phyloP scores from a whole-genome alignment of 2,329 filamentous ascomycete genomes.

The Tolypocladium capitatum region DNA sequence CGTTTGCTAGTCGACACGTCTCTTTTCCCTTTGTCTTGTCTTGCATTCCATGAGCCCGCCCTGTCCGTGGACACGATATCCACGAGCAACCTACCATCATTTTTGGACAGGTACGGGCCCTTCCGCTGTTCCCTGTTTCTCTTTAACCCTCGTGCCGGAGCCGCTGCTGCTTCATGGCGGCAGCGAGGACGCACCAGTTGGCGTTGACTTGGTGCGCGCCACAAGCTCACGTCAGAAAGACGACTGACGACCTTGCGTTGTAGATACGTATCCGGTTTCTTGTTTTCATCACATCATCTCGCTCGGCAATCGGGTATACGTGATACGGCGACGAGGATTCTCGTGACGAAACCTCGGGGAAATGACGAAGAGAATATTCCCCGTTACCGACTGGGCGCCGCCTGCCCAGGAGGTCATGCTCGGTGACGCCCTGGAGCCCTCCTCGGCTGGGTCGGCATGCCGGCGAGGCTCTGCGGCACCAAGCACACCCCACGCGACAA shows the following conservation, averaged over 20 bases:
- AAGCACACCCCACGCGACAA: constrained; percentile 16
- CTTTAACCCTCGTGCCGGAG: not conserved
- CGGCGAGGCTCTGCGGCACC: constrained; percentile 4
- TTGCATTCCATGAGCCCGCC: not conserved
- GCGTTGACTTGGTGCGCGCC: not conserved
- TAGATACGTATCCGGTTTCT: not conserved
- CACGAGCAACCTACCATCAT: not conserved
- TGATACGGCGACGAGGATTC: not conserved
- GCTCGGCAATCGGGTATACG: not conserved
- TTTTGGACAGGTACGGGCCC: not conserved
- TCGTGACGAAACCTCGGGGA: not conserved
- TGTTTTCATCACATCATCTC: not conserved
- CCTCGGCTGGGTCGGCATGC: not conserved
- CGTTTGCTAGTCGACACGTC: not conserved
- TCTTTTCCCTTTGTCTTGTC: not conserved
- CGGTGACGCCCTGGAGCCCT: constrained; percentile 24
- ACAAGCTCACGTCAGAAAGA: not conserved
- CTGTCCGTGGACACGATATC: not conserved
- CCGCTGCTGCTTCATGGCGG: not conserved
- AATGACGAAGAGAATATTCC: constrained; percentile 25
- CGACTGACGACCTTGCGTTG: not conserved
- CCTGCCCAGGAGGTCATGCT: constrained; percentile 26
- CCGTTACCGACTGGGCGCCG: constrained; percentile 27
- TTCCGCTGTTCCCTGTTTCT: not conserved
- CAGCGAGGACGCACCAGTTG: not conserved